phyloP scores from a whole-genome alignment of 2,329 filamentous ascomycete species.

The Phialophora tarda region DNA sequence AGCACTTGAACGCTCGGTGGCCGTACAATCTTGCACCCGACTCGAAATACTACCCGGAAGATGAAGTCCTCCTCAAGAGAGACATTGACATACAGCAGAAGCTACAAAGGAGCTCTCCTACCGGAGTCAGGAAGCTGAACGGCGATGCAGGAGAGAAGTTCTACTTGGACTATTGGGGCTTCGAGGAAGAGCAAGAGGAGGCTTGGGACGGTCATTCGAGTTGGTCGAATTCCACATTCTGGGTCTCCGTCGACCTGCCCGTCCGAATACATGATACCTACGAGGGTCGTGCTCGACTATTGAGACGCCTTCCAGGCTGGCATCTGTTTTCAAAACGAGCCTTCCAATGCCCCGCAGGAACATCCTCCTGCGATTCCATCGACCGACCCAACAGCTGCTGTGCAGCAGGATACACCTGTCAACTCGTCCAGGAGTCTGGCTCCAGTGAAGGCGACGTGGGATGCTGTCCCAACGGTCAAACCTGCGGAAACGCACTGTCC shows the following conservation, averaged over 20 bases:
- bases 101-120: conserved; percentile 40
- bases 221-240: conserved; percentile 17
- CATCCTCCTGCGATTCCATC: conserved; percentile 60
- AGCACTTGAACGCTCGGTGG: conserved; percentile 29
- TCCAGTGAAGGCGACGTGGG: conserved; percentile 62
- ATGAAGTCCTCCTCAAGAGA: conserved; percentile 37
- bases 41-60: conserved; percentile 40
- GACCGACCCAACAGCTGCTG: conserved; percentile 65
- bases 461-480: conserved; percentile 62
- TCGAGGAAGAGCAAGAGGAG: conserved; percentile 37
- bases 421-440: conserved; percentile 59
- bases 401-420: conserved; percentile 58
- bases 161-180: conserved; percentile 54
- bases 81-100: conserved; percentile 44
- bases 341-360: conserved; percentile 64
- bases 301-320: conserved; percentile 24
- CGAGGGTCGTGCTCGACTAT: conserved; percentile 11
- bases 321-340: conserved; percentile 46
- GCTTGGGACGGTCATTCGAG: conserved; percentile 14
- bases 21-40: conserved; percentile 38
- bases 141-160: conserved; percentile 56
- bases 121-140: conserved; percentile 53
- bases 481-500: conserved; percentile 59
- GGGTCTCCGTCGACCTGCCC: conserved; percentile 22
- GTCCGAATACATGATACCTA: conserved; percentile 22